These are phyloP conservation scores for Angophora floribunda DNA, from an alignment of 345 rosid genomes.

Conservation along the genomic window DNA sequence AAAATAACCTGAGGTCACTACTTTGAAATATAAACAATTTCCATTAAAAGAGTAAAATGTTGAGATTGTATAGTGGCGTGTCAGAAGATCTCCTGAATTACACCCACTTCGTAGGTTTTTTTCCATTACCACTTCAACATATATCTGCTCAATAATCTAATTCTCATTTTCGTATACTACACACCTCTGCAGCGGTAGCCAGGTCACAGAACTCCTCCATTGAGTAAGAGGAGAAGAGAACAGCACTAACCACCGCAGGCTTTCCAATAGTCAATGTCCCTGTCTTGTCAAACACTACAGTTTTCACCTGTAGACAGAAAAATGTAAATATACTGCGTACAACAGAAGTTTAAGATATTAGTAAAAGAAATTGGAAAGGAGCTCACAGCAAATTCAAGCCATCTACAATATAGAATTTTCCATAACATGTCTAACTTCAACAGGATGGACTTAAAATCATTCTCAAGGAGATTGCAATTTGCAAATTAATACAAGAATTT, in stretches of 20 bases:
- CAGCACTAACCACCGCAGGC: slow-evolving; percentile 50
- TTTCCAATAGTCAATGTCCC: slow-evolving; percentile 68
- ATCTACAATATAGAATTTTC: neutral
- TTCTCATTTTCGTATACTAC: neutral
- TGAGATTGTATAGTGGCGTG: neutral
- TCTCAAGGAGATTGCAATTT: neutral
- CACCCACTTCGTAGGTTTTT: neutral
- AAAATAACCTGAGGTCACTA: neutral
- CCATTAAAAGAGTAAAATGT: neutral
- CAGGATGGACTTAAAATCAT: neutral
- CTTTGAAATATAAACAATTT: neutral
- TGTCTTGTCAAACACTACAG: slow-evolving; percentile 63
- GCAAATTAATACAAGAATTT: neutral
- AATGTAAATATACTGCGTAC: neutral
- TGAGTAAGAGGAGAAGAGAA: slow-evolving; percentile 45
- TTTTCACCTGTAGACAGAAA: slow-evolving; percentile 32
- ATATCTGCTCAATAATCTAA: neutral
- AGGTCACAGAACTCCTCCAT: slow-evolving; percentile 60
- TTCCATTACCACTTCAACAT: neutral
- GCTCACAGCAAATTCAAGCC: neutral
- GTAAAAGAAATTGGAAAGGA: neutral
- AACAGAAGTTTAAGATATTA: neutral
- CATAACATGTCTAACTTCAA: neutral
- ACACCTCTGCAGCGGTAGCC: slow-evolving; percentile 57
- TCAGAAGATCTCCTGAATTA: neutral